Conservation (phyloP, 176 grass and related monocot genomes). For the Oryza officinalis region DNA sequence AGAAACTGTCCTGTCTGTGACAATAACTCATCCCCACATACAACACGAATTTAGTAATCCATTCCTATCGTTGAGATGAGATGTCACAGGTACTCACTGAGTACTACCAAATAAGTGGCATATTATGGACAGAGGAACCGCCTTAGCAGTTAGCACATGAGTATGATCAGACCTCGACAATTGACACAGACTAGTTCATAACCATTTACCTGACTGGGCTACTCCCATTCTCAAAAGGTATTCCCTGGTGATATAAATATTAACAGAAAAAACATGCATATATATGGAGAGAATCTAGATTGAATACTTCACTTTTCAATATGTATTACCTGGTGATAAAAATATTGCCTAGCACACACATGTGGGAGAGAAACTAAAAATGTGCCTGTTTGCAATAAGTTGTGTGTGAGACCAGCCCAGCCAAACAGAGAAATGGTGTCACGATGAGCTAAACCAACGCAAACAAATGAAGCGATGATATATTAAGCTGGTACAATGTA, state of each 20-base stretch:
- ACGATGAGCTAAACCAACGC: background rate
- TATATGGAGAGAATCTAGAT: background rate
- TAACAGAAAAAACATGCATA: background rate
- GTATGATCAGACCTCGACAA: constrained; percentile 5
- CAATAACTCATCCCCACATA: constrained; percentile 4
- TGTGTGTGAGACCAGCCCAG: background rate
- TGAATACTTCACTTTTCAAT: background rate
- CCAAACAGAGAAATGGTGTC: background rate
- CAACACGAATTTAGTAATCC: background rate
- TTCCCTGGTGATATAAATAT: background rate
- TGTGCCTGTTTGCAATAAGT: background rate
- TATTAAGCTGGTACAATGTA: background rate
- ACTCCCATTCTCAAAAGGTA: constrained; percentile 1
- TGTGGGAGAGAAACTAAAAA: background rate
- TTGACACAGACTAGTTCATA: background rate
- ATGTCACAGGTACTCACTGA: background rate
- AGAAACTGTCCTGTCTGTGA: background rate
- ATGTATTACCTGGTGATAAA: background rate
- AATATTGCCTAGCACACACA: background rate
- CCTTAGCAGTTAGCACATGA: background rate
- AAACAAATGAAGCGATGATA: background rate
- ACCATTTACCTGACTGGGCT: background rate
- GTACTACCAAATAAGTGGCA: constrained; percentile 7
- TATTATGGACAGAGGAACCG: constrained; percentile 1
- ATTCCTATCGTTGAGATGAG: background rate